Evolutionary conservation across 2,329 filamentous ascomycete genomes (phyloP).

Genomic region (Claviceps purpurea): DNA sequence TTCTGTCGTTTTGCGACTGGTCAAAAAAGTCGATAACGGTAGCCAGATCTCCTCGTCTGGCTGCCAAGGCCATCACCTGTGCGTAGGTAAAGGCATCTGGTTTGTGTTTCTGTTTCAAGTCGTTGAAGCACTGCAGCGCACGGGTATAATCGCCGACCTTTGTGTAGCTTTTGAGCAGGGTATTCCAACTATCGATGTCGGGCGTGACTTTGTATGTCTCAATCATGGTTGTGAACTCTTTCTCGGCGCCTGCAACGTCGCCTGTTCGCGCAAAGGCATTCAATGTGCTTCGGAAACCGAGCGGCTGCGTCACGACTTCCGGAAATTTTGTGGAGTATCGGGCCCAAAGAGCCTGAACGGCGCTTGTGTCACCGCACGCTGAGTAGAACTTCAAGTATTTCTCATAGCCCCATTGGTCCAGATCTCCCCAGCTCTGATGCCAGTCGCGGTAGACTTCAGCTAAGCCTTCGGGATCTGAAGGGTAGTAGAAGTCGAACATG

Average conservation of each 20-base stretch:
- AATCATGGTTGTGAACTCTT: constrained; percentile 49
- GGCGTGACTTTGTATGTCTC: constrained; percentile 42
- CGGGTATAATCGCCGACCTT: constrained; percentile 53
- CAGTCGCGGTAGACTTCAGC: constrained; percentile 37
- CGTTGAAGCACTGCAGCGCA: constrained; percentile 49
- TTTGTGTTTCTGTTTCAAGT: constrained; percentile 34
- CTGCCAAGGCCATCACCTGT: constrained; percentile 60
- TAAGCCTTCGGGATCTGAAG: constrained; percentile 26
- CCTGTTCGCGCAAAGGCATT: constrained; percentile 59
- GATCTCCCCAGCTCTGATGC: constrained; percentile 24
- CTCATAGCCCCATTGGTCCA: constrained; percentile 32
- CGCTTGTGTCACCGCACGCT: constrained; percentile 29
- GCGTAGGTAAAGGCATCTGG: constrained; percentile 55
- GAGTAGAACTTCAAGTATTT: constrained; percentile 38
- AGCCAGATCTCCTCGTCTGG: constrained; percentile 58
- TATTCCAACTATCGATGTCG: constrained; percentile 57
- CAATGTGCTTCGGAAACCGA: constrained; percentile 45
- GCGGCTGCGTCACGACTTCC: constrained; percentile 18
- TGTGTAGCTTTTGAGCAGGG: constrained; percentile 57
- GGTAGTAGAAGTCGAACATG: constrained; percentile 30
- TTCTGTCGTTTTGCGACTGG: constrained; percentile 39
- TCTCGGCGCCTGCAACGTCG: constrained; percentile 44
- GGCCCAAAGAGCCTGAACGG: constrained; percentile 31
- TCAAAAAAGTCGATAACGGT: constrained; percentile 52
- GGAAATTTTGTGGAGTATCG: constrained; percentile 27